Percentiles rank a stretch among this genome's conserved stretches.
Conservation (phyloP, 371 early-diverging fungal species). For the Dichotomocladium elegans region DNA sequence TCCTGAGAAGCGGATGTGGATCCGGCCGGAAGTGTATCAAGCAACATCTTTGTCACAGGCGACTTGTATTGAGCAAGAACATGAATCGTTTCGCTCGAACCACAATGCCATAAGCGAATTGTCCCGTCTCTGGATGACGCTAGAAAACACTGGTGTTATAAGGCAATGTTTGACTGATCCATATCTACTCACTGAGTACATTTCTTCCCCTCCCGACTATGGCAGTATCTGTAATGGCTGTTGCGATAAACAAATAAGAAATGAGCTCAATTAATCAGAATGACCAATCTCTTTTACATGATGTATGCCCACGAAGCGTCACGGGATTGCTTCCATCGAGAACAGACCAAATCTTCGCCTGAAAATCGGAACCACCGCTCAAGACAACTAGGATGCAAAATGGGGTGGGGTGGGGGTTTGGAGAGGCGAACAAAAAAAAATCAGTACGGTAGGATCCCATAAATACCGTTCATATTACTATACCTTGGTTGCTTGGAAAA, state of each 20-base stretch:
- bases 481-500: conserved; percentile 77
- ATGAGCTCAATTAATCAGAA: neutral
- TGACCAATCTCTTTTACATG: conserved; percentile 36
- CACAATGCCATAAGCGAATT: conserved; percentile 55
- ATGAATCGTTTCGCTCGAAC: conserved; percentile 40
- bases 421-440: too few relatives aligned
- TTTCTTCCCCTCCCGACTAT: conserved; percentile 55
- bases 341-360: conserved; percentile 70
- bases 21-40: conserved; percentile 21
- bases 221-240: conserved; percentile 55
- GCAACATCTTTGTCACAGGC: conserved; percentile 33
- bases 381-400: conserved; percentile 44
- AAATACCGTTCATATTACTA: too few relatives aligned
- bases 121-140: conserved; percentile 58
- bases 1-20: conserved; percentile 11
- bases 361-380: conserved; percentile 68
- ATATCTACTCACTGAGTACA: conserved; percentile 43
- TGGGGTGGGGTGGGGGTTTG: neutral
- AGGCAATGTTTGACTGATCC: neutral
- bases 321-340: conserved; percentile 73
- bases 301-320: conserved; percentile 66
- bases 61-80: conserved; percentile 25
- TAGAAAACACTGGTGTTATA: conserved; percentile 1
- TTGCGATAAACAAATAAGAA: neutral
- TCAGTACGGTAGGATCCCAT: too few relatives aligned